Evolutionary conservation across 257 asterid species (phyloP).

Genomic region (Gardenia jasminoides): DNA sequence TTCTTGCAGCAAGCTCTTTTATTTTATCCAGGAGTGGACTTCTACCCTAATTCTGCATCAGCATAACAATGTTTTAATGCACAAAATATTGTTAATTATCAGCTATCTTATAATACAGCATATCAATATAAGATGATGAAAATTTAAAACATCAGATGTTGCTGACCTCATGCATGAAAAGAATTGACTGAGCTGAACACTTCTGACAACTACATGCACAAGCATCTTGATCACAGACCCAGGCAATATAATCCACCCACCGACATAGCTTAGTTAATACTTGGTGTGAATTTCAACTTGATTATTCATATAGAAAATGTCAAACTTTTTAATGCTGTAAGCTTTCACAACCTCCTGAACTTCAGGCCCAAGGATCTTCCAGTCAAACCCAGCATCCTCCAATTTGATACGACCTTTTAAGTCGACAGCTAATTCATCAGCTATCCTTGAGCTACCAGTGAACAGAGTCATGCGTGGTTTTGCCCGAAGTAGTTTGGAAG

Average conservation of each 20-base stretch:
- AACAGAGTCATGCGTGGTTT: conserved; percentile 96
- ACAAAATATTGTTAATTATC: neutral
- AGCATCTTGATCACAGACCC: conserved; percentile 99
- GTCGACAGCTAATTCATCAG: conserved; percentile 85
- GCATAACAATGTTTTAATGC: conserved; percentile 1
- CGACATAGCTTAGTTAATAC: neutral
- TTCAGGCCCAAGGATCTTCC: conserved; percentile 99
- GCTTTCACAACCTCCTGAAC: conserved; percentile 65
- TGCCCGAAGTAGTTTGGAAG: conserved; percentile 46
- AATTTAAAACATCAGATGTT: neutral
- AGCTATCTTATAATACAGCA: neutral
- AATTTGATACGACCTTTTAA: conserved; percentile 74
- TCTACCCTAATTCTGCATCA: conserved; percentile 71
- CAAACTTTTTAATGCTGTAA: neutral
- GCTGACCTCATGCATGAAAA: conserved; percentile 81
- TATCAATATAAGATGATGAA: neutral
- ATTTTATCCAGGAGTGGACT: conserved; percentile 59
- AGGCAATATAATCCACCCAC: conserved; percentile 88
- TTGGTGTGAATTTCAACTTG: neutral
- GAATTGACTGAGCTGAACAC: conserved; percentile 90
- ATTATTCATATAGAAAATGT: neutral
- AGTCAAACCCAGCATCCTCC: conserved; percentile 98
- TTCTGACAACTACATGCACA: conserved; percentile 98
- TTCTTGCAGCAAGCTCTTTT: conserved; percentile 65
- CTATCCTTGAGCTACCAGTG: conserved; percentile 91